A percentile compares a stretch with the other conserved stretches of the same genome.
Conservation (phyloP, 1,284 basidiomycete species). For the Ceratobasidium sp. region DNA sequence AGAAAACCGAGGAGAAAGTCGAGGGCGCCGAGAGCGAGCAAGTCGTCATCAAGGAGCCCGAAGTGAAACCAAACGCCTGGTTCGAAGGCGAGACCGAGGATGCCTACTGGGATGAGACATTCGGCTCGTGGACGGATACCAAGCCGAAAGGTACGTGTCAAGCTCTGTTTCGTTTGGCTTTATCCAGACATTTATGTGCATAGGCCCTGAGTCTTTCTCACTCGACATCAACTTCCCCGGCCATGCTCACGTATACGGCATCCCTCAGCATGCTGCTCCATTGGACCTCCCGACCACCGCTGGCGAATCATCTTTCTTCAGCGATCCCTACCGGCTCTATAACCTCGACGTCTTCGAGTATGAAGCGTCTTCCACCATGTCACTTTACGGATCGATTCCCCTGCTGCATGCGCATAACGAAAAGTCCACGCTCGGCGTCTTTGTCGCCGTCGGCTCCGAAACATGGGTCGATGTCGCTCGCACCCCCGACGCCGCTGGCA, state of each 20-base stretch:
- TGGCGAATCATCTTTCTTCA: slow-evolving; percentile 74
- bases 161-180: not conserved
- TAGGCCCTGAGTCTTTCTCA: slow-evolving; percentile 93
- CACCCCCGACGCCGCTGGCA: slow-evolving; percentile 63
- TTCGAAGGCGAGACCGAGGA: slow-evolving; percentile 87
- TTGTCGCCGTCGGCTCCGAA: slow-evolving; percentile 92
- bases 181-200: slow-evolving; percentile 33
- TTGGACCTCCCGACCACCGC: slow-evolving; percentile 88
- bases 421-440: slow-evolving; percentile 85
- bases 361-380: slow-evolving; percentile 83
- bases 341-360: slow-evolving; percentile 99
- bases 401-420: slow-evolving; percentile 93
- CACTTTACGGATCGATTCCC: slow-evolving; percentile 92
- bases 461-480: slow-evolving; percentile 96
- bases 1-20: slow-evolving; percentile 48
- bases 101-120: slow-evolving; percentile 90
- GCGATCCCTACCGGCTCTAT: slow-evolving; percentile 94
- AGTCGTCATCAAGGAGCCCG: slow-evolving; percentile 61
- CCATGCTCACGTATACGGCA: slow-evolving; percentile 90
- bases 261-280: slow-evolving; percentile 95
- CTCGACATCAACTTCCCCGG: slow-evolving; percentile 94
- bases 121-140: slow-evolving; percentile 85
- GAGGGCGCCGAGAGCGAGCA: slow-evolving; percentile 62
- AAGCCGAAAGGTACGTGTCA: slow-evolving; percentile 88
- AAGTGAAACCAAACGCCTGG: slow-evolving; percentile 73